phyloP scores from a whole-genome alignment of 2,329 filamentous ascomycete species.

The Hypoxylon sp. region DNA sequence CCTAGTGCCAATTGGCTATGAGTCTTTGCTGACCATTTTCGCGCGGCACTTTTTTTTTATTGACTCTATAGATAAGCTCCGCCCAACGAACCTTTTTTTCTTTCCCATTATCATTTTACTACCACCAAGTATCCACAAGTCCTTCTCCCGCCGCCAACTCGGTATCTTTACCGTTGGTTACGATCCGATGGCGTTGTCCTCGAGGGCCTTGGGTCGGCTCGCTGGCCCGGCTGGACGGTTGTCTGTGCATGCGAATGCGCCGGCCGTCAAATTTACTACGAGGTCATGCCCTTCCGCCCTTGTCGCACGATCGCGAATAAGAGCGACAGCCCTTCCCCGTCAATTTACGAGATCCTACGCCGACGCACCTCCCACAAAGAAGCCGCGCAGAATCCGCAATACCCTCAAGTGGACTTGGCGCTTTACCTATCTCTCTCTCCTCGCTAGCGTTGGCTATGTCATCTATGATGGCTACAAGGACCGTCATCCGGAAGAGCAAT shows the following conservation, averaged over 20 bases:
- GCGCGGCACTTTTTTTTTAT: conserved; percentile 38
- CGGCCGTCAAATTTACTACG: conserved; percentile 49
- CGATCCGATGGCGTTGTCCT: conserved; percentile 63
- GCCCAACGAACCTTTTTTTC: conserved; percentile 21
- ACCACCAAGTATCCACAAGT: conserved; percentile 2
- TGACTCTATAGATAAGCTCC: conserved; percentile 26
- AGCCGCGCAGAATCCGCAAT: conserved; percentile 73
- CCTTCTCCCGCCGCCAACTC: conserved; percentile 23
- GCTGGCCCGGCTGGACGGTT: conserved; percentile 50
- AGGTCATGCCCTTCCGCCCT: conserved; percentile 52
- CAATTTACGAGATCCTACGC: conserved; percentile 65
- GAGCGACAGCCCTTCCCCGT: conserved; percentile 56
- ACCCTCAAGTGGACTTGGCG: conserved; percentile 87
- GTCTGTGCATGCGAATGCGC: conserved; percentile 50
- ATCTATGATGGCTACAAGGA: conserved; percentile 87
- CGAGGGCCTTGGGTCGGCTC: conserved; percentile 60
- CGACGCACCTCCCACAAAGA: conserved; percentile 65
- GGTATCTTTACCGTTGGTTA: conserved; percentile 42
- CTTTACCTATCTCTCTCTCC: conserved; percentile 80
- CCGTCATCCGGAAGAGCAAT: conserved; percentile 85
- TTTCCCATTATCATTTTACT: conserved; percentile 9
- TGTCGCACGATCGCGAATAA: conserved; percentile 56
- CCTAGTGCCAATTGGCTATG: conserved; percentile 35
- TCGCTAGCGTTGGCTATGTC: conserved; percentile 79
- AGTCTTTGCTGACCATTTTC: conserved; percentile 36